Conservation (phyloP, 345 rosid species). For the Camelina hispida region DNA sequence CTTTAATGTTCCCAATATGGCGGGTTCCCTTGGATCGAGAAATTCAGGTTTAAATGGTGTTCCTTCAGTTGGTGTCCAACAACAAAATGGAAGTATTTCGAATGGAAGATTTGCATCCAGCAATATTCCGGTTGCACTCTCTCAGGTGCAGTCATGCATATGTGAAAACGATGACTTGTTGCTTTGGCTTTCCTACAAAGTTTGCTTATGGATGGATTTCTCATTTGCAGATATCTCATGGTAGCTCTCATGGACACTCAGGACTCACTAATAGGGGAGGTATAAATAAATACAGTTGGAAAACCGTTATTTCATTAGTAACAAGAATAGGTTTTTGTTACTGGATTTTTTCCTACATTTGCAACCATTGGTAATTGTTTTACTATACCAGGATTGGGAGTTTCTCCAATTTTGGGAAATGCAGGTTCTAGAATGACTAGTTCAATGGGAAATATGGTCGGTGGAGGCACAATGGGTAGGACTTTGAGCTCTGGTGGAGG, state of each 20-base stretch:
- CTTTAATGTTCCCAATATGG: slow-evolving; percentile 77
- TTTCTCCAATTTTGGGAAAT: slow-evolving; percentile 83
- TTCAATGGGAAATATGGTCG: slow-evolving; percentile 90
- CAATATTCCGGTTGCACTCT: slow-evolving; percentile 83
- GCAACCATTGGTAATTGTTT: slow-evolving; percentile 68
- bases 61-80: slow-evolving; percentile 84
- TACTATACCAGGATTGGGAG: slow-evolving; percentile 85
- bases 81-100: slow-evolving; percentile 79
- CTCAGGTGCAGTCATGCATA: slow-evolving; percentile 65
- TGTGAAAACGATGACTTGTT: neutral
- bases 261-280: slow-evolving; percentile 89
- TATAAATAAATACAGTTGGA: slow-evolving; percentile 60
- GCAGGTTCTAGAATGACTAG: slow-evolving; percentile 79
- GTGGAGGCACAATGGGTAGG: slow-evolving; percentile 86
- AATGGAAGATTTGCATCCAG: slow-evolving; percentile 81
- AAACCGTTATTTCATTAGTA: slow-evolving; percentile 63
- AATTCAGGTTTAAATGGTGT: slow-evolving; percentile 68
- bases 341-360: slow-evolving; percentile 68
- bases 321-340: slow-evolving; percentile 64
- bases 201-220: slow-evolving; percentile 3
- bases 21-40: slow-evolving; percentile 73
- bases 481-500: slow-evolving; percentile 82
- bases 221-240: slow-evolving; percentile 76
- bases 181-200: slow-evolving; percentile 26
- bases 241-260: slow-evolving; percentile 82